phyloP scores from a whole-genome alignment of 2,329 filamentous ascomycete species.

The Ceratocystis variospora region DNA sequence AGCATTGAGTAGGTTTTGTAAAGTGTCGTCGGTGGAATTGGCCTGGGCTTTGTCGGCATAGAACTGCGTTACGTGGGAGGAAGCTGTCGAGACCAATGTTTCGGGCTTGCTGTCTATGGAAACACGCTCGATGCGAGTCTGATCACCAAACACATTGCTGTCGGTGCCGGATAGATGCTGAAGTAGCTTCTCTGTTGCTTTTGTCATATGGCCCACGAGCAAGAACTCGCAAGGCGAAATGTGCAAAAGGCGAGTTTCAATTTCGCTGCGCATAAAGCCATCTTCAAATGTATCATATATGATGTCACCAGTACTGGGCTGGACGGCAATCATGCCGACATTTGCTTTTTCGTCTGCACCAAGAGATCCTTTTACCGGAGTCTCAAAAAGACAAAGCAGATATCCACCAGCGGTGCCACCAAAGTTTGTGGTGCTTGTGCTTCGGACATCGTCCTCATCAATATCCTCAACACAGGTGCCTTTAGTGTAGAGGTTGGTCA shows the following conservation, averaged over 20 bases:
- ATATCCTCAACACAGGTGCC: slow-evolving; percentile 93
- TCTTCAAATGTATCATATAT: slow-evolving; percentile 95
- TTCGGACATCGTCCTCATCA: slow-evolving; percentile 39
- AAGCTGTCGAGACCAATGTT: slow-evolving; percentile 24
- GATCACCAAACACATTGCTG: slow-evolving; percentile 84
- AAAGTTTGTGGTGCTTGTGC: slow-evolving; percentile 44
- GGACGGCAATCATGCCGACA: slow-evolving; percentile 82
- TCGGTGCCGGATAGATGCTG: slow-evolving; percentile 79
- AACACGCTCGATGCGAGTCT: slow-evolving; percentile 69
- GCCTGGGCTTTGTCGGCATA: slow-evolving; percentile 77
- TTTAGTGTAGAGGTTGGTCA: slow-evolving; percentile 96
- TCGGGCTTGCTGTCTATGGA: background rate
- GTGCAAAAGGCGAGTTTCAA: slow-evolving; percentile 88
- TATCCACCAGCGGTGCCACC: slow-evolving; percentile 59
- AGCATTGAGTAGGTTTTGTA: slow-evolving; percentile 62
- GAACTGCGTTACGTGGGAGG: slow-evolving; percentile 85
- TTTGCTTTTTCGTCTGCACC: slow-evolving; percentile 89
- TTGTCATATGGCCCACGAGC: slow-evolving; percentile 79
- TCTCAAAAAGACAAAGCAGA: slow-evolving; percentile 81
- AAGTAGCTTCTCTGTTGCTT: slow-evolving; percentile 82
- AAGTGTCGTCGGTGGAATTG: slow-evolving; percentile 32
- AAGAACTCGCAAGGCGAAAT: slow-evolving; percentile 93
- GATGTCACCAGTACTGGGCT: slow-evolving; percentile 89
- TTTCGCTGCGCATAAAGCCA: slow-evolving; percentile 91
- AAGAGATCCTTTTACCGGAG: slow-evolving; percentile 56